These are phyloP conservation scores for Calonectria honghensis DNA, from an alignment of 2,329 filamentous ascomycete species.

Conservation along the genomic window DNA sequence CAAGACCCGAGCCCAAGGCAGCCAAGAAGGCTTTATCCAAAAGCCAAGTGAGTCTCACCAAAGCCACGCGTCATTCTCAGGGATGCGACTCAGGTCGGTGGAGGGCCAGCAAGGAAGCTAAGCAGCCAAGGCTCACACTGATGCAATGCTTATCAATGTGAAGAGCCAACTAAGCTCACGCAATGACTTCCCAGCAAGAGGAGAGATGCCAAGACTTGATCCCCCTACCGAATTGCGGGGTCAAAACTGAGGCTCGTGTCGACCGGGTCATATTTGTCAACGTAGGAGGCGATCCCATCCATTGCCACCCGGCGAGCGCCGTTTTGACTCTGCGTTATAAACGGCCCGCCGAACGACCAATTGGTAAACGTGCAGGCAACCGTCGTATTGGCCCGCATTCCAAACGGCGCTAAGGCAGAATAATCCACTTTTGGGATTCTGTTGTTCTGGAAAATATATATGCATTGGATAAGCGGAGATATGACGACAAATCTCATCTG, in stretches of 20 bases:
- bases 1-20: conserved; percentile 7
- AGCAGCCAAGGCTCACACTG: conserved; percentile 18
- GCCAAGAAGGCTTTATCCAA: conserved; percentile 34
- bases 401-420: conserved; percentile 12
- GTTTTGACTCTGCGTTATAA: conserved; percentile 26
- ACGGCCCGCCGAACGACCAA: not conserved
- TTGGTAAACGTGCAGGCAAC: conserved; percentile 10
- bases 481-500: conserved; percentile 15
- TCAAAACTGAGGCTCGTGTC: conserved; percentile 19
- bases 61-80: conserved; percentile 24
- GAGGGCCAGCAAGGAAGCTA: not conserved
- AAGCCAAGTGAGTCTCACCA: conserved; percentile 25
- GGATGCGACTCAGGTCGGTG: conserved; percentile 13
- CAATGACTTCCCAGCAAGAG: conserved; percentile 22
- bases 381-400: not conserved
- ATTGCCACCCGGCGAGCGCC: conserved; percentile 3
- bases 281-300: conserved; percentile 12
- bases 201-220: conserved; percentile 23
- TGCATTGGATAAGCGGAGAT: conserved; percentile 12
- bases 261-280: not conserved
- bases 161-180: conserved; percentile 24
- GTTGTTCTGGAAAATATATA: conserved; percentile 24
- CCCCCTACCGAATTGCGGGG: conserved; percentile 20
- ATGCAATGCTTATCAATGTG: conserved; percentile 21
- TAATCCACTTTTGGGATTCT: conserved; percentile 22